These are phyloP conservation scores for Neurospora sp. DNA, from an alignment of 495 filamentous ascomycete genomes.

Conservation along the genomic window DNA sequence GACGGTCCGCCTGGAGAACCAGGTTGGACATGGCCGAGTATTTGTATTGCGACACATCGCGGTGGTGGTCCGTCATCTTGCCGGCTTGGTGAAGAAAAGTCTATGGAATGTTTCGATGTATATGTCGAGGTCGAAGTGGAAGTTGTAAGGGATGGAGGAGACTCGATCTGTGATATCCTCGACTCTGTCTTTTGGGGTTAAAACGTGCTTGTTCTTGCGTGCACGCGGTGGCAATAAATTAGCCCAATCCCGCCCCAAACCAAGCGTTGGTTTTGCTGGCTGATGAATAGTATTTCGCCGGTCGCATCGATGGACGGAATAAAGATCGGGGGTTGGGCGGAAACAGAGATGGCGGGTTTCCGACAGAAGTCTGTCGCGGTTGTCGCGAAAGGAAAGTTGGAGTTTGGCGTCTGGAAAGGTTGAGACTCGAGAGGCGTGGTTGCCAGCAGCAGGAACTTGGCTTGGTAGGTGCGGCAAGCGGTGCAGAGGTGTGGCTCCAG, in stretches of 20 bases:
- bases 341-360: background rate
- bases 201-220: conserved; percentile 1
- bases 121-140: background rate
- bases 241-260: conserved; percentile 12
- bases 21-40: conserved; percentile 99
- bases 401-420: conserved; percentile 3
- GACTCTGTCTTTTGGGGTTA: background rate
- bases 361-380: conserved; percentile 1
- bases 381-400: background rate
- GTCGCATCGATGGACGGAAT: conserved; percentile 13
- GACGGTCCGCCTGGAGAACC: conserved; percentile 98
- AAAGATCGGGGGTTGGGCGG: background rate
- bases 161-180: background rate
- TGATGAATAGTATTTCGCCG: background rate
- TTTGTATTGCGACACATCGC: conserved; percentile 94
- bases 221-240: conserved; percentile 5
- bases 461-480: background rate
- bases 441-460: background rate
- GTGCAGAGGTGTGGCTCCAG: conserved; percentile 1
- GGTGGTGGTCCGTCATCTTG: conserved; percentile 75
- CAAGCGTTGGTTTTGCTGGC: conserved; percentile 10
- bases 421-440: conserved; percentile 4
- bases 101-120: background rate
- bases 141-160: background rate
- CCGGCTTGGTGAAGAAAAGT: background rate